phyloP scores from a whole-genome alignment of 768 basidiomycete genomes.

The Gloeophyllum trabeum region DNA sequence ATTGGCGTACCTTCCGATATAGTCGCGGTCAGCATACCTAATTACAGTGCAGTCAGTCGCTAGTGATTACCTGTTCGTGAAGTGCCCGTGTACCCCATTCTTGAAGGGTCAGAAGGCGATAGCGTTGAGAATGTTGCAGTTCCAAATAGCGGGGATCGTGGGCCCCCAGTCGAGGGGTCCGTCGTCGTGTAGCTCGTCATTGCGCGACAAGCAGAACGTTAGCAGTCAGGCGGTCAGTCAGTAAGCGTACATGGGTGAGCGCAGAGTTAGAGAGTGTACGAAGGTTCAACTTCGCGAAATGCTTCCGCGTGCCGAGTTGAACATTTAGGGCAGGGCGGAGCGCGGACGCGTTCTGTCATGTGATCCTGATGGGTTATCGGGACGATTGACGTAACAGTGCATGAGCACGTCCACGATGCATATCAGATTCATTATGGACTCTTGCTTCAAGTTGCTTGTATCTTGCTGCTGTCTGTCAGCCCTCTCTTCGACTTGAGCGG shows the following conservation, averaged over 20 bases:
- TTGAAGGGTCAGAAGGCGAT: conserved; percentile 41
- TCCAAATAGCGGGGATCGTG: conserved; percentile 54
- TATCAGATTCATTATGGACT: too few species aligned
- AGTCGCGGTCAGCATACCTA: background rate
- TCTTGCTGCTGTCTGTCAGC: too few species aligned
- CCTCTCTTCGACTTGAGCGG: too few species aligned
- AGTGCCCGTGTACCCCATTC: conserved; percentile 46
- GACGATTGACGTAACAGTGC: too few species aligned
- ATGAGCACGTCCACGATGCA: too few species aligned
- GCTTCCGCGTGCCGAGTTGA: conserved; percentile 15
- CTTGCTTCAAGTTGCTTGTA: too few species aligned
- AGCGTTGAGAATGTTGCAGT: conserved; percentile 45
- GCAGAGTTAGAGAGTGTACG: conserved; percentile 7
- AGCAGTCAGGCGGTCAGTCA: conserved; percentile 16
- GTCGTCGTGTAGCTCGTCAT: conserved; percentile 27
- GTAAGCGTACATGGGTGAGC: background rate
- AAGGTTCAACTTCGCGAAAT: conserved; percentile 20
- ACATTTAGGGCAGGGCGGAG: conserved; percentile 27
- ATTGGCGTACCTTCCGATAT: conserved; percentile 6
- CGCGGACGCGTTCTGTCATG: conserved; percentile 28
- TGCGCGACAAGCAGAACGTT: conserved; percentile 2
- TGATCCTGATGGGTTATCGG: conserved; percentile 17
- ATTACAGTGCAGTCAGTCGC: background rate
- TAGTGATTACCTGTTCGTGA: conserved; percentile 36
- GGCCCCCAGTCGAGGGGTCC: conserved; percentile 17